Evolutionary conservation across 2,329 filamentous ascomycete genomes (phyloP), one percentile per base, ranked within the genome.

Genomic region (Ceratocystis diversiconidia): DNA sequence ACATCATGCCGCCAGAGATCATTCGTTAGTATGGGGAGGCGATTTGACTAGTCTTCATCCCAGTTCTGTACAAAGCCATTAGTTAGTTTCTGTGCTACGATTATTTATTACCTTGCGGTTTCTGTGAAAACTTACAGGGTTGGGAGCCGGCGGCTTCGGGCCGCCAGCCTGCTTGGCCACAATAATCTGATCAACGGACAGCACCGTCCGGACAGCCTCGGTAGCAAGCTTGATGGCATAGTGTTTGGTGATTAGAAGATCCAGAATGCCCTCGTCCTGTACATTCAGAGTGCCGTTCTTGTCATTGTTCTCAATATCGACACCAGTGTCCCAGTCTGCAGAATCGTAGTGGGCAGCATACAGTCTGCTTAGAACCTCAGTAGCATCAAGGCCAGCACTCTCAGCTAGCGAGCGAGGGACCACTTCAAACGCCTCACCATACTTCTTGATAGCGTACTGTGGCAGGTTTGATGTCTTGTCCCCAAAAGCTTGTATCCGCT

Each of bases 171-270:
- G 94, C 78, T 92, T 86, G 69, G 95, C 92, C 66, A 99, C 94
- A 74, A 99, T 99, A 73, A 99, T 99, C 79, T 99, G 95, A 77
- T 99, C 94, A 48, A 99, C 94, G 61, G 91, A 95, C 69, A 99
- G 80, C 36, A 99, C 88, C 61, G 94, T 99, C 72, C 94, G 84
- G 64, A 91, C 92, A 50, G 94, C 88, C 77, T 99, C 94, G 28
- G 92, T 96, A 46, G 94, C 95, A 69, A 99, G 82, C 79, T 94
- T 94, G 76, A 99, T 96, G 60, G 94, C 94, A 92, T 92, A 97
- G 73, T 86, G 87, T 83, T 99, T 99, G 70, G 88, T 86, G 68
- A 92, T 85, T 78, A 97, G 82, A 55, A 99, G 82, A 74, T 99
- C 95, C 65, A 99, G 81, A 70, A 99, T 96, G 63, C 90, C 90